A percentile compares a stretch with the other conserved stretches of the same genome.
Evolutionary conservation across 805 yeast species (phyloP).

Genomic region (Cyberlindnera mrakii): DNA sequence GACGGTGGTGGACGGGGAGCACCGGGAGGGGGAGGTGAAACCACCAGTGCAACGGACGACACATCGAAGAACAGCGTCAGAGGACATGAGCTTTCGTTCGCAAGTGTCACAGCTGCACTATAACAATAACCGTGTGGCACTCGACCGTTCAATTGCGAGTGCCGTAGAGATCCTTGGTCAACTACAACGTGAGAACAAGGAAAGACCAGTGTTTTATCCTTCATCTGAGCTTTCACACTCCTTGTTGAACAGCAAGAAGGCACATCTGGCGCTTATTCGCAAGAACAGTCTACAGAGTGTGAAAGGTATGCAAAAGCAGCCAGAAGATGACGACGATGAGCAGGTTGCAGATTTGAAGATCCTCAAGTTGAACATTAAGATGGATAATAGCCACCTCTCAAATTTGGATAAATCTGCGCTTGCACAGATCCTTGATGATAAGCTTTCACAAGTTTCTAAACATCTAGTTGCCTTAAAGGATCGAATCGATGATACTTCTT

Average conservation of each 20-base stretch:
- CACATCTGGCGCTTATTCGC: constrained; percentile 47
- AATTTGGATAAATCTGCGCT: constrained; percentile 63
- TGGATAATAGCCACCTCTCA: constrained; percentile 38
- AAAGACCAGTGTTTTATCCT: constrained; percentile 61
- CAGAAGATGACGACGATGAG: constrained; percentile 16
- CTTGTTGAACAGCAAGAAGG: constrained; percentile 40
- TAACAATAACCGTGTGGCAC: constrained; percentile 60
- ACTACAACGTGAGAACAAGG: constrained; percentile 48
- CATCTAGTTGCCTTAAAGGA: constrained; percentile 70
- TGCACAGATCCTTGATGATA: constrained; percentile 63
- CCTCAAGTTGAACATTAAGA: constrained; percentile 54
- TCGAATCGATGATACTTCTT: constrained; percentile 83
- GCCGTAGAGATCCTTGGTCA: constrained; percentile 46
- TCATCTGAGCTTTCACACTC: constrained; percentile 27
- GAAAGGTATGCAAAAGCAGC: constrained; percentile 13
- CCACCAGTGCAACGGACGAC: not conserved
- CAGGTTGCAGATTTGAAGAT: constrained; percentile 45
- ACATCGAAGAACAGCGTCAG: constrained; percentile 22
- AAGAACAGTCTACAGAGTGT: constrained; percentile 28
- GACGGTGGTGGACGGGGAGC: constrained; percentile 21
- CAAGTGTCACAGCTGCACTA: constrained; percentile 71
- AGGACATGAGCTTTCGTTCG: constrained; percentile 35
- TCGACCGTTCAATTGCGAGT: constrained; percentile 55
- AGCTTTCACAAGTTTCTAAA: constrained; percentile 54
- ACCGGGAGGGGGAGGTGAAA: constrained; percentile 2